These are phyloP conservation scores for Camelina hispida DNA, from an alignment of 345 rosid genomes.

Conservation along the genomic window DNA sequence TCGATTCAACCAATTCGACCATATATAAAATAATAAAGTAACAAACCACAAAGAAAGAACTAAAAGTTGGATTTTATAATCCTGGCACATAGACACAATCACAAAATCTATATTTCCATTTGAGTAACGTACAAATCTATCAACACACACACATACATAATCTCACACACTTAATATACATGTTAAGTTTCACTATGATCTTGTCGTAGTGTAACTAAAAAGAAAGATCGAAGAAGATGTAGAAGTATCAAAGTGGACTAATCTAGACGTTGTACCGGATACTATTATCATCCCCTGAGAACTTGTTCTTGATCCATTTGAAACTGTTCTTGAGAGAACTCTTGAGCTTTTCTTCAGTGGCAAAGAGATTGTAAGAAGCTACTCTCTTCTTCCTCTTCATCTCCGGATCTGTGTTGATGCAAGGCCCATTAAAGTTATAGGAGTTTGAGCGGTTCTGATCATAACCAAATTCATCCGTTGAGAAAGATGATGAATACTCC, in stretches of 20 bases:
- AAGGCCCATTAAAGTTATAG: conserved; percentile 77
- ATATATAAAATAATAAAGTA: not conserved
- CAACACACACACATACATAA: conserved; percentile 16
- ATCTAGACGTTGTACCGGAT: conserved; percentile 45
- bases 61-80: not conserved
- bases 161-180: conserved; percentile 36
- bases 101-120: conserved; percentile 15
- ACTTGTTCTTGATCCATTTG: conserved; percentile 94
- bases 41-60: not conserved
- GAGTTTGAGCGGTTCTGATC: conserved; percentile 56
- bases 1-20: not conserved
- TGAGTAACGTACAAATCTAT: conserved; percentile 13
- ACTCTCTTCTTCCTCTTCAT: conserved; percentile 86
- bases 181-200: conserved; percentile 25
- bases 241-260: conserved; percentile 11
- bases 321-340: conserved; percentile 75
- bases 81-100: not conserved
- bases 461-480: conserved; percentile 57
- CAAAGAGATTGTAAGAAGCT: conserved; percentile 75
- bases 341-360: conserved; percentile 77
- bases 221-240: conserved; percentile 6
- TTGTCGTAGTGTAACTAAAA: conserved; percentile 24
- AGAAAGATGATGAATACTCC: conserved; percentile 64
- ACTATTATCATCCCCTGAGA: conserved; percentile 48
- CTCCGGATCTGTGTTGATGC: conserved; percentile 70